Conservation (phyloP, 1,139 yeast species). For the Candida sp. region DNA sequence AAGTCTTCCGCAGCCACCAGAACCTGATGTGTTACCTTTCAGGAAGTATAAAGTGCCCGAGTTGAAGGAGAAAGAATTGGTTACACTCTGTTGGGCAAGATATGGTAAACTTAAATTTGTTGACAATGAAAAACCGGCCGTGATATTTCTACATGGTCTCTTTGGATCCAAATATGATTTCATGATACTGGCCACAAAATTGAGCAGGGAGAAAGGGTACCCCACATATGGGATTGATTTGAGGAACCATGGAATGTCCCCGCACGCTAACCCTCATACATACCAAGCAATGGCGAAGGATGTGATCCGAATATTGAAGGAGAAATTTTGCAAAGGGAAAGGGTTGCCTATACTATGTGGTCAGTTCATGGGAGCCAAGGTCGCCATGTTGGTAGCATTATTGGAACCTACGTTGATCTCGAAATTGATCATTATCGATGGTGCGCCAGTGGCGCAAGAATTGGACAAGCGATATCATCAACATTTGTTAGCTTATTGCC, state of each 20-base stretch:
- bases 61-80: too few relatives aligned
- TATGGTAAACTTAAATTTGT: too few relatives aligned
- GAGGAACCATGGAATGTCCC: constrained; percentile 52
- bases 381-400: constrained; percentile 44
- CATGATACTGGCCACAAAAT: constrained; percentile 29
- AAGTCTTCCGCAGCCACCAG: too few relatives aligned
- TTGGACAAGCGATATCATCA: constrained; percentile 21
- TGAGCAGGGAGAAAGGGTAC: constrained; percentile 25
- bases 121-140: constrained; percentile 18
- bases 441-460: constrained; percentile 34
- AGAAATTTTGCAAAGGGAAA: constrained; percentile 15
- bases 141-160: constrained; percentile 47
- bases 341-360: constrained; percentile 36
- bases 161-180: constrained; percentile 46
- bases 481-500: constrained; percentile 31
- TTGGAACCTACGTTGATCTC: constrained; percentile 33
- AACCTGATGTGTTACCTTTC: too few relatives aligned
- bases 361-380: constrained; percentile 55
- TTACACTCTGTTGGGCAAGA: too few relatives aligned
- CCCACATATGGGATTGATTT: constrained; percentile 44
- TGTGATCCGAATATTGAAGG: constrained; percentile 18
- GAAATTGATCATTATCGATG: constrained; percentile 45
- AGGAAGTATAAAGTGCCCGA: too few relatives aligned
- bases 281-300: constrained; percentile 44
- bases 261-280: constrained; percentile 40